Conservation (phyloP, 1,284 basidiomycete species). For the Papiliotrema laurentii region DNA sequence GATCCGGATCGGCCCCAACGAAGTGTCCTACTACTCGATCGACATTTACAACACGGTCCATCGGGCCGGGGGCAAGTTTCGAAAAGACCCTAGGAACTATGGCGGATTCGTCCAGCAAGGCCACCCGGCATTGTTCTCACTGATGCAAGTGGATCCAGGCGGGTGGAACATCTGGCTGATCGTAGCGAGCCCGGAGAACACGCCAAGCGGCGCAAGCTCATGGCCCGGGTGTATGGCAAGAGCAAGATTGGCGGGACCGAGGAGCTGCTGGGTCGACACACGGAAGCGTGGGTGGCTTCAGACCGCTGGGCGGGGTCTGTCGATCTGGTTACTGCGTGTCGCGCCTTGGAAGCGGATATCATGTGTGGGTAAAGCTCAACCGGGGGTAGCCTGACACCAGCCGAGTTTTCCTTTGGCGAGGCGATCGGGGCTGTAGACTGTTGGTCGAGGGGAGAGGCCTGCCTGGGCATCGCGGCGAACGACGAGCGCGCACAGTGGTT, state of each 20-base stretch:
- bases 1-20: not conserved
- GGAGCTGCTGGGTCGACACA: not conserved
- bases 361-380: not conserved
- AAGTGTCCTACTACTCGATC: not conserved
- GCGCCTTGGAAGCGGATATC: not conserved
- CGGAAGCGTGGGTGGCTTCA: not conserved
- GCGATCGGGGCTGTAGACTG: not conserved
- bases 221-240: not conserved
- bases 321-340: not conserved
- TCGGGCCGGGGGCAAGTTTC: not conserved
- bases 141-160: not conserved
- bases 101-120: not conserved
- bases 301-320: not conserved
- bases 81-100: not conserved
- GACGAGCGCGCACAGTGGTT: not conserved
- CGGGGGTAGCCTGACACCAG: not conserved
- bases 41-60: not conserved
- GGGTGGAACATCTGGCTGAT: not conserved
- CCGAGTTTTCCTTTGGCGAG: not conserved
- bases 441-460: not conserved
- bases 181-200: not conserved
- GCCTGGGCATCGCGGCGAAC: not conserved
- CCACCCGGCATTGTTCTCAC: not conserved
- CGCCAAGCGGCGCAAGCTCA: not conserved
- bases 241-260: not conserved